Conservation (phyloP, 495 filamentous ascomycete genomes). For the Xylaria telfairii region DNA sequence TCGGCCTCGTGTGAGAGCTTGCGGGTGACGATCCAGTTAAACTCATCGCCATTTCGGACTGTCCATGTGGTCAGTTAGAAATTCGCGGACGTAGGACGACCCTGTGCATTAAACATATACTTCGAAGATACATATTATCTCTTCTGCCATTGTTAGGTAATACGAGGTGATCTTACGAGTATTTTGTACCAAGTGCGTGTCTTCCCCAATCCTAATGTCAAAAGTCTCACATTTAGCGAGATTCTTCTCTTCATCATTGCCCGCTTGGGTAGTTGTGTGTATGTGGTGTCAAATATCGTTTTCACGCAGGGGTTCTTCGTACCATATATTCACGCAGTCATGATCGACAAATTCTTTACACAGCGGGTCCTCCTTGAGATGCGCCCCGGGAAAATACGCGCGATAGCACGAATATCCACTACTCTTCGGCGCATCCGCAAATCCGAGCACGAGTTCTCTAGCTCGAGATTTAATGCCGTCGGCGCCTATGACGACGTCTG, state of each 20-base stretch:
- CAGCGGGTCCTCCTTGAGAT: slow-evolving; percentile 50
- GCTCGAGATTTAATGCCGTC: slow-evolving; percentile 57
- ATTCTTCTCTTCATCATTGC: not conserved
- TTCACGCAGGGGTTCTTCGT: slow-evolving; percentile 6
- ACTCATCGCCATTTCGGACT: slow-evolving; percentile 54
- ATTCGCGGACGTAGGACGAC: not conserved
- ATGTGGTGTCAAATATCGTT: not conserved
- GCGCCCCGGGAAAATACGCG: slow-evolving; percentile 52
- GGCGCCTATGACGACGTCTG: slow-evolving; percentile 42
- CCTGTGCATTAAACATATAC: not conserved
- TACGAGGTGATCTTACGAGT: slow-evolving; percentile 31
- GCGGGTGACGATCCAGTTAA: slow-evolving; percentile 59
- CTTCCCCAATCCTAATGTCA: slow-evolving; percentile 49
- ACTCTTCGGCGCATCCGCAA: slow-evolving; percentile 53
- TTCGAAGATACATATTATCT: not conserved
- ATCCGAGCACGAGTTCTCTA: slow-evolving; percentile 52
- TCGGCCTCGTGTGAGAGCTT: slow-evolving; percentile 50
- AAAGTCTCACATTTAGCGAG: not conserved
- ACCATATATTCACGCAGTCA: slow-evolving; percentile 60
- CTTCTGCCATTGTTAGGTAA: not conserved
- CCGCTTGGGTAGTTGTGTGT: not conserved
- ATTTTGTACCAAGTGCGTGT: slow-evolving; percentile 56
- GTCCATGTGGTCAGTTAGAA: not conserved
- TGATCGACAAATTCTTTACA: slow-evolving; percentile 53
- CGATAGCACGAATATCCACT: slow-evolving; percentile 58